These are phyloP conservation scores for Penicillium fuscoglaucum DNA, from an alignment of 2,329 filamentous ascomycete genomes.

Conservation along the genomic window DNA sequence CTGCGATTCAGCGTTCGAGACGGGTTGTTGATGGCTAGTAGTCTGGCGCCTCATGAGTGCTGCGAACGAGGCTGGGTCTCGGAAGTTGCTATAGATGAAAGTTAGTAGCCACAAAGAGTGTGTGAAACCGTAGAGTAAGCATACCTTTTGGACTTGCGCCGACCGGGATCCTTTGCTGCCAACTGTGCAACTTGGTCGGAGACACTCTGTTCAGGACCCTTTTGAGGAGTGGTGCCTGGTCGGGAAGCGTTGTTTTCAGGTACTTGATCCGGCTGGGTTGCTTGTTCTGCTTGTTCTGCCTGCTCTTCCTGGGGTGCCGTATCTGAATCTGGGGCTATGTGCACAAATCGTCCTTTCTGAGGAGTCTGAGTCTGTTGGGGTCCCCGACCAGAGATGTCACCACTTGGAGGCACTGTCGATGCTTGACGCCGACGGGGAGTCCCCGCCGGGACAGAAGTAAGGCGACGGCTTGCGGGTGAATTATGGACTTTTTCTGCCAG, in stretches of 20 bases:
- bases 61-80: slow-evolving; percentile 1
- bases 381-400: not conserved
- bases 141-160: slow-evolving; percentile 10
- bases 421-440: not conserved
- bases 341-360: not conserved
- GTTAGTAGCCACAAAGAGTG: not conserved
- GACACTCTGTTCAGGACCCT: not conserved
- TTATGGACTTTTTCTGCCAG: not conserved
- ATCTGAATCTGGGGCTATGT: not conserved
- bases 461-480: not conserved
- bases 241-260: not conserved
- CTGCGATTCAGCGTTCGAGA: not conserved
- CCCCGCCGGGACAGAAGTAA: not conserved
- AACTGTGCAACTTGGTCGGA: not conserved
- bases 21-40: not conserved
- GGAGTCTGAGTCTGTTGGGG: not conserved
- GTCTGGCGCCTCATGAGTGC: slow-evolving; percentile 6
- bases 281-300: not conserved
- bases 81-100: slow-evolving; percentile 1
- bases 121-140: not conserved
- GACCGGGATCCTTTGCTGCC: not conserved
- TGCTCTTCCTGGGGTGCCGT: not conserved
- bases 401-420: not conserved
- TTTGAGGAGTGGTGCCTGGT: not conserved
- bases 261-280: no score